Base-by-base conservation (phyloP, 345 rosid species). In the Hypericum androsaemum region DNA sequence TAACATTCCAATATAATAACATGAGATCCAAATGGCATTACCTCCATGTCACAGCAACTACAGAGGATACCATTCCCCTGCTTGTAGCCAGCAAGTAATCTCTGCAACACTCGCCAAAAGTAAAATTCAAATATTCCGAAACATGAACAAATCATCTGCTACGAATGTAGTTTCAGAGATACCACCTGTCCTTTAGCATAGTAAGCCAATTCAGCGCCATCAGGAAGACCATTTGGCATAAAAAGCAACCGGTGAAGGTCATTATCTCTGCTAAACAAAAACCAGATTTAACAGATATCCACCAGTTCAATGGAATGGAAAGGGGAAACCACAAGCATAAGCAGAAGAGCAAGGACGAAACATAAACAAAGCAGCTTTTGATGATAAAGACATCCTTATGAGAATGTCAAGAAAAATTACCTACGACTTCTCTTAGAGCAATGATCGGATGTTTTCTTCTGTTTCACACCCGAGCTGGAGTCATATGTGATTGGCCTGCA, bases 221-320 rank as follows among this genome's bases (percentile, higher is more conserved):
- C 99, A 3, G 90, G 83, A 52, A 94, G 88, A 53, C 99, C 97
- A 53, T 88, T 80, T 39, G 99, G 94, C 94, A 86, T 75, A 78
- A 92, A 92, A 50, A 92, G 79, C 62, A 80, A 61, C 64, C 89
- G 85, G 62, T 92, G 99, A 60, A 92, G 78, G 75, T 85, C 95
- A 71, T 92, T 92, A 64, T 83, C 99, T 79, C 99, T 92, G 62
- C 58, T 4, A 22, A 22, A 22, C 52, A 66, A 60, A 50, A 60
- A 51, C n/a, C n/a, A n/a, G n/a, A n/a, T n/a, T 64, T 17, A 43
- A 36, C 41, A 32, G 16, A 6, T 52, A 44, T 17, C 28, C 41
- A 46, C 45, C 37, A 63, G n/a, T 54, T 41, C 45, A 49, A 10
- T 50, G 9, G 43, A 60, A 5, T 39, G 14, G 8, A 37, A 52